phyloP scores from a whole-genome alignment of 1,284 basidiomycete species.

The Ganoderma meredithae region DNA sequence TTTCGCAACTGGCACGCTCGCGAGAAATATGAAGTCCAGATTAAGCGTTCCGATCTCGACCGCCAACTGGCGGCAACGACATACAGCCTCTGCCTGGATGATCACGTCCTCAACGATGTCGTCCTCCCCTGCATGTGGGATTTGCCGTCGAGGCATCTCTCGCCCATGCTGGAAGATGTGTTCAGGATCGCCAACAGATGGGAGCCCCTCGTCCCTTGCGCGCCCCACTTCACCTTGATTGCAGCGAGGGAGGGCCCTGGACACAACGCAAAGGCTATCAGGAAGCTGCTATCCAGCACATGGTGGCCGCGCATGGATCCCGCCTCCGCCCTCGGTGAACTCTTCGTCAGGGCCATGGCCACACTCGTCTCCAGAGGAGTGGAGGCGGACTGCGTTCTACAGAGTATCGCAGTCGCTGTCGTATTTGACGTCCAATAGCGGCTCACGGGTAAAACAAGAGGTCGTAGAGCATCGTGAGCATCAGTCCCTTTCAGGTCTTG shows the following conservation, averaged over 20 bases:
- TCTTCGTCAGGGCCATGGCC: slow-evolving; percentile 24
- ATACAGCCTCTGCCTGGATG: slow-evolving; percentile 23
- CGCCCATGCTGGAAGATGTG: slow-evolving; percentile 18
- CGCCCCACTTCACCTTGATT: slow-evolving; percentile 18
- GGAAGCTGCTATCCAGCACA: too few species aligned
- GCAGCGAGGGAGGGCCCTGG: slow-evolving; percentile 17
- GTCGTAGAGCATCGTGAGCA: slow-evolving; percentile 10
- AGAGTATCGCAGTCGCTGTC: slow-evolving; percentile 7
- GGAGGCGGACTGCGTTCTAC: slow-evolving; percentile 8
- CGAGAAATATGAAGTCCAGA: slow-evolving; percentile 22
- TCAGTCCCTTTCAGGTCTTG: too few species aligned
- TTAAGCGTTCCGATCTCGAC: slow-evolving; percentile 19
- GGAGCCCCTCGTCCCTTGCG: slow-evolving; percentile 20
- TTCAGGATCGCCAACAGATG: slow-evolving; percentile 11
- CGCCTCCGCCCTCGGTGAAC: slow-evolving; percentile 17
- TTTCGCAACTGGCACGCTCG: slow-evolving; percentile 21
- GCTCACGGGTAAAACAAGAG: slow-evolving; percentile 12
- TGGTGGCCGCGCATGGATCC: too few species aligned
- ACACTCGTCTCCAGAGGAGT: slow-evolving; percentile 16
- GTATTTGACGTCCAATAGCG: slow-evolving; percentile 5
- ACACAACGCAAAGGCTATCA: too few species aligned
- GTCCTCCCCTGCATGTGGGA: slow-evolving; percentile 24
- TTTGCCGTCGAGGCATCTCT: slow-evolving; percentile 18
- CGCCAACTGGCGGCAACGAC: slow-evolving; percentile 19
- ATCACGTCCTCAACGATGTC: slow-evolving; percentile 18